Conservation (phyloP, 805 yeast genomes). For the Scheffersomyces lignosus region DNA sequence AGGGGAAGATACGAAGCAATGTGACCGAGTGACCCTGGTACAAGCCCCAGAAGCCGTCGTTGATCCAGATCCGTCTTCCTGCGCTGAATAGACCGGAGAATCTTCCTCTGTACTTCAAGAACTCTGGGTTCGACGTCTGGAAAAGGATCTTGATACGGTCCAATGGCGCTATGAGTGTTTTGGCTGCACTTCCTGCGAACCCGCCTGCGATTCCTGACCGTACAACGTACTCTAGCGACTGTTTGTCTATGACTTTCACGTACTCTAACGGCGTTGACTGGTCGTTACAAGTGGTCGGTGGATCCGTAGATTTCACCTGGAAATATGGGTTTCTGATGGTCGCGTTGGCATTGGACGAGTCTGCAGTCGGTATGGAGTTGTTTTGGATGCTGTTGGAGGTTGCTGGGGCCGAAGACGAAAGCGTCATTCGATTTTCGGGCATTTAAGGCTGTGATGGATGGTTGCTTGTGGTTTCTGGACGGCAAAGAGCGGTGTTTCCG, state of each 20-base stretch:
- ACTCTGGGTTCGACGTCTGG: constrained; percentile 93
- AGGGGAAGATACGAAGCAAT: constrained; percentile 85
- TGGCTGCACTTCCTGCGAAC: constrained; percentile 92
- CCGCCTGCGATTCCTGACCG: constrained; percentile 95
- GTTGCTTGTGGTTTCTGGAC: too few species aligned
- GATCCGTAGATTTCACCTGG: constrained; percentile 1
- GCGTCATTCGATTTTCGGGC: too few species aligned
- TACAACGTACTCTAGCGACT: constrained; percentile 72
- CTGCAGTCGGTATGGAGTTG: too few species aligned
- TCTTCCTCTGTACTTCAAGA: constrained; percentile 75
- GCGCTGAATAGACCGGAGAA: constrained; percentile 76
- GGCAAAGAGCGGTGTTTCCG: too few species aligned
- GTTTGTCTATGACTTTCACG: constrained; percentile 56
- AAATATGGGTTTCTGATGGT: neutral
- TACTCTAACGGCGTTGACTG: constrained; percentile 29
- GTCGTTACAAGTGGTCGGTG: constrained; percentile 21
- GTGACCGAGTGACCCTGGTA: constrained; percentile 97
- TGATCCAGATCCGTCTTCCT: constrained; percentile 58
- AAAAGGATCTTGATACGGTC: constrained; percentile 93
- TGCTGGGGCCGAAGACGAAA: too few species aligned
- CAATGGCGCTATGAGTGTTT: constrained; percentile 90
- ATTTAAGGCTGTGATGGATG: too few species aligned
- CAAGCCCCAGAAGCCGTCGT: constrained; percentile 77
- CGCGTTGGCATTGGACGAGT: neutral
- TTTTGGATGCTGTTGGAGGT: too few species aligned